A percentile compares a stretch with the other conserved stretches of the same genome.
phyloP scores from a whole-genome alignment of 805 yeast species.

The Saccharomycopsis babjevae region DNA sequence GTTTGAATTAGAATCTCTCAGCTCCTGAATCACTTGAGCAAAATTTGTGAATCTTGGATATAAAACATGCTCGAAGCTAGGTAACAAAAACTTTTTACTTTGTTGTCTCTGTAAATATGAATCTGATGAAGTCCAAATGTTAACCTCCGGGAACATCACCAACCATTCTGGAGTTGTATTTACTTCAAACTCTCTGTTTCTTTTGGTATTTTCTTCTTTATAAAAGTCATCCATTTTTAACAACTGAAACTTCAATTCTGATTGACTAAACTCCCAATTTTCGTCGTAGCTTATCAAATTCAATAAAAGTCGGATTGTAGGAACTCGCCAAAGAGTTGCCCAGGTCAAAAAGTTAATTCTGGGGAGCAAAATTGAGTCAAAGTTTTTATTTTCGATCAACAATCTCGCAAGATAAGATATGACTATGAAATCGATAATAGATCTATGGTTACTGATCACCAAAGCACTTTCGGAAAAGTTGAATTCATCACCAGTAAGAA shows the following conservation, averaged over 20 bases:
- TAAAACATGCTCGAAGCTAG: constrained; percentile 47
- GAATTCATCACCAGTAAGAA: constrained; percentile 14
- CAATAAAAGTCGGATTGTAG: constrained; percentile 38
- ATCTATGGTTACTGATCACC: constrained; percentile 12
- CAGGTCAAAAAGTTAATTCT: constrained; percentile 56
- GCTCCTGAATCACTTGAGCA: constrained; percentile 36
- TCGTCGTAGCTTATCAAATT: constrained; percentile 52
- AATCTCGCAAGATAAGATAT: constrained; percentile 12
- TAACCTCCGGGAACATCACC: constrained; percentile 78
- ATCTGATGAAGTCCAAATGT: constrained; percentile 45
- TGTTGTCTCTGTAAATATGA: constrained; percentile 40
- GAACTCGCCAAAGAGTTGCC: constrained; percentile 56
- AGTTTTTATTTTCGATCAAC: not conserved
- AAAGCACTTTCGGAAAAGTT: constrained; percentile 10
- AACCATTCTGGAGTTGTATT: constrained; percentile 48
- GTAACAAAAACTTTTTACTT: constrained; percentile 49
- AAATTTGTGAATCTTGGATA: constrained; percentile 70
- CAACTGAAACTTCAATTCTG: constrained; percentile 28
- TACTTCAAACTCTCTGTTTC: constrained; percentile 13
- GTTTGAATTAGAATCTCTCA: constrained; percentile 22
- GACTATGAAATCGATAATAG: constrained; percentile 13
- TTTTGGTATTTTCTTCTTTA: not conserved
- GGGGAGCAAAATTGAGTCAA: constrained; percentile 25
- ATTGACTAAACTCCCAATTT: constrained; percentile 40
- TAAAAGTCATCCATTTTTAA: constrained; percentile 1